These are phyloP conservation scores for Tremella fuciformis DNA, from an alignment of 768 basidiomycete genomes.

Conservation along the genomic window DNA sequence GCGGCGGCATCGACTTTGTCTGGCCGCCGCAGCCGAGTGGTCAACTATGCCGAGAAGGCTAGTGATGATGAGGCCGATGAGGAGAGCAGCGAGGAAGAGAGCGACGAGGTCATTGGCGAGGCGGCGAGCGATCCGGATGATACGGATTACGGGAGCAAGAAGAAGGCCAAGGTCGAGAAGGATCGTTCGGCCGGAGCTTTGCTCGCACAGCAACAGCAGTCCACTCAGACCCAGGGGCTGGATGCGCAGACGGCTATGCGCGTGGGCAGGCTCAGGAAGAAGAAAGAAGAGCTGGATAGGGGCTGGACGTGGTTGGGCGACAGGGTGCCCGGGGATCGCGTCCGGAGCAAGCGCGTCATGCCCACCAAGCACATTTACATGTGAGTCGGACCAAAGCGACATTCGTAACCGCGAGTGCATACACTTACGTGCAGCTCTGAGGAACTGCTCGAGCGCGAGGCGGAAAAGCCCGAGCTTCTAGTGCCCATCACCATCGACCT, in stretches of 20 bases:
- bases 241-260: constrained; percentile 70
- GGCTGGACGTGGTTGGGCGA: constrained; percentile 88
- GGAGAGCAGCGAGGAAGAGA: constrained; percentile 78
- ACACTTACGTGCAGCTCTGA: constrained; percentile 54
- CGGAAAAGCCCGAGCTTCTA: constrained; percentile 59
- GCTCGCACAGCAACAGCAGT: neutral
- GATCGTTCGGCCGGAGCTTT: no score
- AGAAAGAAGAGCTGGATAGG: constrained; percentile 50
- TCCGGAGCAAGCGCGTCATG: constrained; percentile 53
- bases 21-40: constrained; percentile 26
- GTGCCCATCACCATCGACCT: constrained; percentile 94
- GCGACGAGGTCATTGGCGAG: constrained; percentile 68
- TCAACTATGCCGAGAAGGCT: constrained; percentile 50
- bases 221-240: constrained; percentile 46
- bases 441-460: constrained; percentile 65
- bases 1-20: constrained; percentile 9
- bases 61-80: constrained; percentile 55
- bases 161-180: neutral
- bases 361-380: constrained; percentile 66
- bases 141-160: constrained; percentile 22
- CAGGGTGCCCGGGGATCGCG: constrained; percentile 75
- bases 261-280: constrained; percentile 56
- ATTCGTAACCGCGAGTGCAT: neutral
- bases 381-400: constrained; percentile 63
- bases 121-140: constrained; percentile 54